Evolutionary conservation across 1,284 basidiomycete species (phyloP).

Genomic region (Apiotrichum sp.): DNA sequence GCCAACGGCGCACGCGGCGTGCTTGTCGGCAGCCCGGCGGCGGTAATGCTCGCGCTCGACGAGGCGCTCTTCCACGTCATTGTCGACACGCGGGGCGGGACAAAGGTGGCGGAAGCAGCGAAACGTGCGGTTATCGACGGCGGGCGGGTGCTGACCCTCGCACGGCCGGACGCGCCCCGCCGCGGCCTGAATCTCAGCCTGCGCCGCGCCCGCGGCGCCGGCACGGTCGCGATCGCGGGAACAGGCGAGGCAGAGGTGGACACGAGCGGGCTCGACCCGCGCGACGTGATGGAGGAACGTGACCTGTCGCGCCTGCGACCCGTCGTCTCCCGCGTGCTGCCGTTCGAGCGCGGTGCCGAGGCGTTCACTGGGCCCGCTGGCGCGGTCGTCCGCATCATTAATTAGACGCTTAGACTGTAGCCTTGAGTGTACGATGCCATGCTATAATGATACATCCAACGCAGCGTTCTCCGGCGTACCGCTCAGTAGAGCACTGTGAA

Average conservation of each 20-base stretch:
- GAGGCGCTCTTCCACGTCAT: slow-evolving; percentile 61
- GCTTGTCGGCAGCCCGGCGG: slow-evolving; percentile 35
- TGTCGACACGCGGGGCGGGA: slow-evolving; percentile 72
- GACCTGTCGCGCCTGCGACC: slow-evolving; percentile 33
- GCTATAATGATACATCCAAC: not conserved
- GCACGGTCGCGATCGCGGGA: slow-evolving; percentile 33
- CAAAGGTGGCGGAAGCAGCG: slow-evolving; percentile 65
- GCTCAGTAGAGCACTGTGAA: too few relatives aligned
- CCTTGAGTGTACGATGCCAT: too few relatives aligned
- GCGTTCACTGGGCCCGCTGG: slow-evolving; percentile 20
- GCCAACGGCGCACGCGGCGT: slow-evolving; percentile 42
- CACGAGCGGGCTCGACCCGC: slow-evolving; percentile 34
- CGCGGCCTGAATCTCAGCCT: not conserved
- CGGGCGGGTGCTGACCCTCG: slow-evolving; percentile 24
- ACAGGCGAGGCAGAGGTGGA: slow-evolving; percentile 44
- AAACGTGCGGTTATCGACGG: slow-evolving; percentile 55
- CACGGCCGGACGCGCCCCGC: not conserved
- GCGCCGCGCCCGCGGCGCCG: slow-evolving; percentile 10
- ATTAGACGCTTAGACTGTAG: not conserved
- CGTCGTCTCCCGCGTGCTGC: slow-evolving; percentile 23
- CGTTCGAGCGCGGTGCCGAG: slow-evolving; percentile 38
- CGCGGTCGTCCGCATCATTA: slow-evolving; percentile 6
- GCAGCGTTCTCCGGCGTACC: too few relatives aligned
- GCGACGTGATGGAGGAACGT: slow-evolving; percentile 43
- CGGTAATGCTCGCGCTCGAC: slow-evolving; percentile 36